phyloP scores from a whole-genome alignment of 129 eudicot genomes.

The Escallonia rubra region DNA sequence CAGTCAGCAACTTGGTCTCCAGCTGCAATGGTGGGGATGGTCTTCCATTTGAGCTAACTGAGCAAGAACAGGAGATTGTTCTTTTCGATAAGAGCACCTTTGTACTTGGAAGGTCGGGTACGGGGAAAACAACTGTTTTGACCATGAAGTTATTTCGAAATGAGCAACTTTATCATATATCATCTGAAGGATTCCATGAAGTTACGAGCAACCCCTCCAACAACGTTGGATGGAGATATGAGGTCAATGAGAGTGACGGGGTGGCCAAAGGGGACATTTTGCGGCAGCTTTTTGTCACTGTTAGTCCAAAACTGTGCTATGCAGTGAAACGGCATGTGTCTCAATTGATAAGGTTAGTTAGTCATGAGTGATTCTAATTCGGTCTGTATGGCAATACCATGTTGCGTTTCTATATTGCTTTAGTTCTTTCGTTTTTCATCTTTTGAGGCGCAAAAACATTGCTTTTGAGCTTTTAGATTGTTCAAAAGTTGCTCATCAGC shows the following conservation, averaged over 20 bases:
- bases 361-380: background rate
- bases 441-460: too few species aligned
- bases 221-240: background rate
- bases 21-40: slow-evolving; percentile 46
- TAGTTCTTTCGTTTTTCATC: too few species aligned
- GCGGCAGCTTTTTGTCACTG: slow-evolving; percentile 79
- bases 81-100: slow-evolving; percentile 48
- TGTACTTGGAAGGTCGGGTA: slow-evolving; percentile 80
- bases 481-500: too few species aligned
- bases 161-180: slow-evolving; percentile 51
- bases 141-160: slow-evolving; percentile 68
- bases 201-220: background rate
- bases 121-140: slow-evolving; percentile 79
- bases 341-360: slow-evolving; percentile 55
- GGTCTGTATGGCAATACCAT: background rate
- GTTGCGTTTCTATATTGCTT: too few species aligned
- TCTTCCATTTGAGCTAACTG: slow-evolving; percentile 68
- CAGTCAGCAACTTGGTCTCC: slow-evolving; percentile 42
- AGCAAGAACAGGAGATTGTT: slow-evolving; percentile 60
- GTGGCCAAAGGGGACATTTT: slow-evolving; percentile 19
- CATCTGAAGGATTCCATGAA: slow-evolving; percentile 34
- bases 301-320: slow-evolving; percentile 74
- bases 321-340: slow-evolving; percentile 62
- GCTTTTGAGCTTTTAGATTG: too few species aligned
- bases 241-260: background rate